Base-by-base conservation (phyloP, 176 grass and related monocot genomes). In the Carex scoparia region DNA sequence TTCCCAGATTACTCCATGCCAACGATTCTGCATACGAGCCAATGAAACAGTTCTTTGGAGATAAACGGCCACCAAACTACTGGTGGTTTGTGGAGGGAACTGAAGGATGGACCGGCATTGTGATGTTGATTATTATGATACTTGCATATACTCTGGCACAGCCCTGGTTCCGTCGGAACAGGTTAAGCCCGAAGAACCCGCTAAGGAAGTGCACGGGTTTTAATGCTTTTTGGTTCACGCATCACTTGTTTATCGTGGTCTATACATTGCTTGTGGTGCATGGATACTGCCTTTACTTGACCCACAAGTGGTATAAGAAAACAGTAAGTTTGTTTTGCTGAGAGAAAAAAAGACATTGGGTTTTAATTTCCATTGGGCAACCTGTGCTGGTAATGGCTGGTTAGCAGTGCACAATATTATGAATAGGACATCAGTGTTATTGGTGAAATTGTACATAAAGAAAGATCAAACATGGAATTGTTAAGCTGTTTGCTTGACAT, bases 1-100 rank as follows among this genome's bases (percentile, higher is more conserved):
- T 97, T 55, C 94, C 94, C 13, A 86, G 86, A 38, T 83, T 97
- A 35, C 92, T 97, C 57, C 90, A 89, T 85, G 89, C 89, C 1
- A 97, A 31, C 8, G 84, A 94, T 86, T 78, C 69, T 42, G 86
- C 71, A 3, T 97, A 97, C 53, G 89, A 85, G 82, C 89, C 90
- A 30, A 91, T 97, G 90, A 93, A 94, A 55, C 88, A 73, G 57
- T 97, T 93, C 86, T 97, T 97, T 75, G 94, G 94, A 65, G 84
- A 90, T 0, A 87, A 16, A 63, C 85, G 9, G 73, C 94, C 94
- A 1, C 82, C 80, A 85, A 94, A 94, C 75, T 97, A 97, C 61
- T 97, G 90, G 94, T 97, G 94, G 94, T 97, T 97, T 89, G 90
- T 97, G 57, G 87, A 97, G 86, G 94, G 94, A 16, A 97, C 90